Conservation (phyloP, 352 stramenopile species). For the Phytopythium montanum region DNA sequence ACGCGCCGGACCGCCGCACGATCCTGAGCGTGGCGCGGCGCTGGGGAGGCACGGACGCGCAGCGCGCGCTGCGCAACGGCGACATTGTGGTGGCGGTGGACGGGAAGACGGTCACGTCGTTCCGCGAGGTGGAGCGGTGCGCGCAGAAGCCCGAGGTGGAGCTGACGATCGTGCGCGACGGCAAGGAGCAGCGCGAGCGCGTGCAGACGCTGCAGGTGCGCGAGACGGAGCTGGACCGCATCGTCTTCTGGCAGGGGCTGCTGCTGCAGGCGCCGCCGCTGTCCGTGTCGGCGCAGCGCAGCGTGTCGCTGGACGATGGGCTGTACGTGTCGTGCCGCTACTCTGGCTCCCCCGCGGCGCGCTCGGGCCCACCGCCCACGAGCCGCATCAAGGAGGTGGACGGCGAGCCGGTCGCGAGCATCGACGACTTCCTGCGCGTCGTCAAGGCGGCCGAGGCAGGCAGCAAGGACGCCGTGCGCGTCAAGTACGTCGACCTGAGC, state of each 20-base stretch:
- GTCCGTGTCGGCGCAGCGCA: slow-evolving; percentile 80
- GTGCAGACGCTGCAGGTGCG: slow-evolving; percentile 82
- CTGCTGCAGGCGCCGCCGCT: slow-evolving; percentile 87
- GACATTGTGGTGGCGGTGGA: slow-evolving; percentile 88
- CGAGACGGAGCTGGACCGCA: slow-evolving; percentile 86
- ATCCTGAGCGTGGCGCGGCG: slow-evolving; percentile 77
- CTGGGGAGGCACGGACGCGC: slow-evolving; percentile 71
- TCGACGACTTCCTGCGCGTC: slow-evolving; percentile 87
- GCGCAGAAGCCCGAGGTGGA: slow-evolving; percentile 74
- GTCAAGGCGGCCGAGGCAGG: slow-evolving; percentile 53
- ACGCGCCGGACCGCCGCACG: slow-evolving; percentile 62
- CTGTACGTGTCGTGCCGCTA: slow-evolving; percentile 88
- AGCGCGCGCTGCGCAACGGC: slow-evolving; percentile 69
- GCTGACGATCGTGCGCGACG: slow-evolving; percentile 86
- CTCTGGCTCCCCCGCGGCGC: slow-evolving; percentile 84
- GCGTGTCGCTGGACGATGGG: slow-evolving; percentile 78
- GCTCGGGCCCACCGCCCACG: slow-evolving; percentile 84
- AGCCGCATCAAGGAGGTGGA: slow-evolving; percentile 91
- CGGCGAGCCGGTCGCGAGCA: slow-evolving; percentile 77
- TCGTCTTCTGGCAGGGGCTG: slow-evolving; percentile 91
- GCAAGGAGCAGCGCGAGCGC: slow-evolving; percentile 55
- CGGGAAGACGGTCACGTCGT: slow-evolving; percentile 79
- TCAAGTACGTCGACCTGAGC: slow-evolving; percentile 89
- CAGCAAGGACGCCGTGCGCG: slow-evolving; percentile 70
- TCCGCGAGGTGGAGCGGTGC: slow-evolving; percentile 80